These are phyloP conservation scores for Cryptococcus wingfieldii DNA, from an alignment of 1,284 basidiomycete genomes.

Conservation along the genomic window DNA sequence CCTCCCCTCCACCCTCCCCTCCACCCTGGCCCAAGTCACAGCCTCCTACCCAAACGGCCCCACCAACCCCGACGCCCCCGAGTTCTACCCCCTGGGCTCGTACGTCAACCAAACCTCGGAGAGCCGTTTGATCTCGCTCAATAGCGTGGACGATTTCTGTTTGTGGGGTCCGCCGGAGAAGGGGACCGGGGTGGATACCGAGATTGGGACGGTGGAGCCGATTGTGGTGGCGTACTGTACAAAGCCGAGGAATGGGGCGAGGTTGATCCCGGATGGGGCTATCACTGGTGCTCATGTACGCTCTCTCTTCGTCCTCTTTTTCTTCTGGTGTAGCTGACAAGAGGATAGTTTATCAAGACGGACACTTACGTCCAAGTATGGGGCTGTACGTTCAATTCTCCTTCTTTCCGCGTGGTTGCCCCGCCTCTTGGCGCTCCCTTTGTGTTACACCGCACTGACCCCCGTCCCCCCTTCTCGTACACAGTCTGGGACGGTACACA, in stretches of 20 bases:
- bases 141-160: constrained; percentile 49
- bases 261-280: constrained; percentile 46
- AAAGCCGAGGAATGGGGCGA: constrained; percentile 37
- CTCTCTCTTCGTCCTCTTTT: neutral
- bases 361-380: constrained; percentile 51
- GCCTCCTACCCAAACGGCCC: constrained; percentile 42
- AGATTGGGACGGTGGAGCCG: constrained; percentile 45
- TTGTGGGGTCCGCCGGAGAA: constrained; percentile 41
- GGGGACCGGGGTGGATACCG: constrained; percentile 21
- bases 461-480: no score
- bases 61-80: constrained; percentile 45
- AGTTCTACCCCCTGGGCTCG: constrained; percentile 36
- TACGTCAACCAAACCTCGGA: constrained; percentile 46
- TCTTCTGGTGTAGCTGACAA: neutral
- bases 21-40: constrained; percentile 33
- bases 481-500: constrained; percentile 45
- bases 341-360: constrained; percentile 40
- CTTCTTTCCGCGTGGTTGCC: neutral
- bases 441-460: neutral
- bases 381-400: constrained; percentile 26
- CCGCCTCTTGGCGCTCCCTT: neutral
- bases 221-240: constrained; percentile 44
- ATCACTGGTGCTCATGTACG: constrained; percentile 43
- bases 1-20: constrained; percentile 7
- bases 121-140: constrained; percentile 43